These are phyloP conservation scores for Arctostaphylos glauca DNA, from an alignment of 148 eudicot genomes.

Conservation along the genomic window DNA sequence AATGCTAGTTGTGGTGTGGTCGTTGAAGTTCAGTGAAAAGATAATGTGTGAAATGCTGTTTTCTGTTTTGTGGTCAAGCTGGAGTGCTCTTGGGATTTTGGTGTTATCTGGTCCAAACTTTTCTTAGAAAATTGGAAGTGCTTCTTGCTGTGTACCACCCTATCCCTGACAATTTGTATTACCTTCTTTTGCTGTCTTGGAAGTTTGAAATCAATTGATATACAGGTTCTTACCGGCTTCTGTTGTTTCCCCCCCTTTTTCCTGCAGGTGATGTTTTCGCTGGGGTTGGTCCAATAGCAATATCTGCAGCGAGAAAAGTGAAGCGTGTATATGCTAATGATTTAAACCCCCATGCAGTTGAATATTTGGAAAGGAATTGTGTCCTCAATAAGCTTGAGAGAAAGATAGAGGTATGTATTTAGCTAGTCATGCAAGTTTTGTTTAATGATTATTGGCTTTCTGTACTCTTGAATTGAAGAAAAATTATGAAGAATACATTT, in stretches of 20 bases:
- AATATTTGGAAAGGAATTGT: conserved; percentile 73
- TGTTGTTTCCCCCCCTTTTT: neutral
- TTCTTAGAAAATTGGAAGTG: neutral
- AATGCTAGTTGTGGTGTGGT: neutral
- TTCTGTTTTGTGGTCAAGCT: neutral
- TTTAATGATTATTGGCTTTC: neutral
- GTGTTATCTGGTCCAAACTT: conserved; percentile 1
- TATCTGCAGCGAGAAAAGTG: conserved; percentile 91
- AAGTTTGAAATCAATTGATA: neutral
- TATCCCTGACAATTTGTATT: neutral
- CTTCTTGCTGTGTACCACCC: neutral
- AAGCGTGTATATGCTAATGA: conserved; percentile 92
- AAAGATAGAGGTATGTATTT: conserved; percentile 65
- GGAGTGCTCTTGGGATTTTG: neutral
- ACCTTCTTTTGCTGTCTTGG: neutral
- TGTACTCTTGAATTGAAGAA: neutral
- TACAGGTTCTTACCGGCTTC: neutral
- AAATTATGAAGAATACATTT: neutral
- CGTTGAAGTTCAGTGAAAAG: neutral
- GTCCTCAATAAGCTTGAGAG: conserved; percentile 86
- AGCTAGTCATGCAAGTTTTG: neutral
- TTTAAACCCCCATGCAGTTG: conserved; percentile 80
- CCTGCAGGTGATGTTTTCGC: conserved; percentile 87
- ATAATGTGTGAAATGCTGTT: neutral
- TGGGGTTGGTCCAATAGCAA: conserved; percentile 97